Base-by-base conservation (phyloP, 495 filamentous ascomycete genomes). In the Xylaria sp. region DNA sequence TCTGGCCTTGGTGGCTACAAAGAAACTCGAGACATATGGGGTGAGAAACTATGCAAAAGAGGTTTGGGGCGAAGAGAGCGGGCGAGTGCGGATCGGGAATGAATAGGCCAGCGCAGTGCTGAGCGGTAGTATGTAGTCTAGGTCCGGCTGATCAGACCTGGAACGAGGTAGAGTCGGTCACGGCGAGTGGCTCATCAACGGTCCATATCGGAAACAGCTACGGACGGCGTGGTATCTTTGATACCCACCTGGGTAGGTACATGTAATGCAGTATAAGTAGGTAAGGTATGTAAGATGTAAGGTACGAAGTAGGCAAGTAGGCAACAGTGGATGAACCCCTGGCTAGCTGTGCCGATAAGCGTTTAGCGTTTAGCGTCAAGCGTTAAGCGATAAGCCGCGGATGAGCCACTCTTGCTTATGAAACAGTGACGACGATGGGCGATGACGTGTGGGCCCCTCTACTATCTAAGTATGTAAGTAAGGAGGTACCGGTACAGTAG, bases 351-450 rank as follows among this genome's bases (percentile, higher is more conserved):
- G 52, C 52, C 26, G 61, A 64, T 64, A 64, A 64, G n/a, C n/a
- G n/a, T n/a, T n/a, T n/a, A n/a, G n/a, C n/a, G n/a, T n/a, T n/a
- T n/a, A n/a, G n/a, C n/a, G n/a, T n/a, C n/a, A n/a, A n/a, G n/a
- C n/a, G n/a, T n/a, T n/a, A n/a, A n/a, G 59, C 61, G 61, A 64
- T 64, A 64, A 50, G 41, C 4, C 26, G 40, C 40, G 43, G 63
- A 66, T 57, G 50, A 67, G 64, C 64, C 64, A 55, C 64, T 55
- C 46, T 43, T 55, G 48, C 64, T 57, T 41, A 67, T 43, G 50
- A 55, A 44, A 67, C 64, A 55, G 64, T 67, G 64, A 67, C 64
- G 64, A 67, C 33, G 43, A n/a, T 17, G 64, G 24, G 40, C 61
- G 26, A 64, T 64, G 61, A 64, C 61, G 61, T 43, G 41, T n/a